Conservation (phyloP, 495 filamentous ascomycete genomes). For the Xylaria castorea region DNA sequence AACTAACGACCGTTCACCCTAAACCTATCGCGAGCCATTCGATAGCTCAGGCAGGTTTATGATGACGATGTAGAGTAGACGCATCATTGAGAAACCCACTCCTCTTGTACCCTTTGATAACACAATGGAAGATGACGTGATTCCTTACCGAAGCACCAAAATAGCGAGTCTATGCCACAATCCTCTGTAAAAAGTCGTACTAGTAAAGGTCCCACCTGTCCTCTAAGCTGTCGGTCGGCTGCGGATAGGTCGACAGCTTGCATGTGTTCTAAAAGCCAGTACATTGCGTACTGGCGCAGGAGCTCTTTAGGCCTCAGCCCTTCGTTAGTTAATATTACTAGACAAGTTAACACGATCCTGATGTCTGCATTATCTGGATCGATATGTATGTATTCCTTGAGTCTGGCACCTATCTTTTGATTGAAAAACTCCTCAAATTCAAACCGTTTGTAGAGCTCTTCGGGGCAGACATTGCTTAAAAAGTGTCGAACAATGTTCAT, state of each 20-base stretch:
- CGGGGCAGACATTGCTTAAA: conserved; percentile 44
- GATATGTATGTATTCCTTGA: conserved; percentile 38
- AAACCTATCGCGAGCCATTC: neutral
- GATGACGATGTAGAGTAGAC: neutral
- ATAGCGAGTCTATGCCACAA: conserved; percentile 41
- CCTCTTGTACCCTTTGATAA: neutral
- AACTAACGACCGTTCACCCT: neutral
- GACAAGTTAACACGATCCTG: conserved; percentile 41
- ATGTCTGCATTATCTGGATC: conserved; percentile 41
- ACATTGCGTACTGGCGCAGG: conserved; percentile 42
- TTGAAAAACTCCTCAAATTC: conserved; percentile 49
- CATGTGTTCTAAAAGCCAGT: conserved; percentile 45
- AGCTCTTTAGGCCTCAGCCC: conserved; percentile 34
- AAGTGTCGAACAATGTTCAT: conserved; percentile 47
- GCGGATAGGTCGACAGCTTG: conserved; percentile 44
- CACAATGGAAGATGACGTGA: neutral
- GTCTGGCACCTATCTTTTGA: conserved; percentile 39
- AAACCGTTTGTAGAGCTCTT: conserved; percentile 42
- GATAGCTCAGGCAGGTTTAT: neutral
- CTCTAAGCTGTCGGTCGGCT: conserved; percentile 44
- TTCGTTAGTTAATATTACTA: conserved; percentile 34
- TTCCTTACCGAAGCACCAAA: conserved; percentile 39
- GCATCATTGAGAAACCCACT: neutral
- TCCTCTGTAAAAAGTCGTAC: conserved; percentile 43
- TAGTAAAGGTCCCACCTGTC: conserved; percentile 43